phyloP scores from a whole-genome alignment of 805 yeast species.

The Saccharomyces paradoxus region DNA sequence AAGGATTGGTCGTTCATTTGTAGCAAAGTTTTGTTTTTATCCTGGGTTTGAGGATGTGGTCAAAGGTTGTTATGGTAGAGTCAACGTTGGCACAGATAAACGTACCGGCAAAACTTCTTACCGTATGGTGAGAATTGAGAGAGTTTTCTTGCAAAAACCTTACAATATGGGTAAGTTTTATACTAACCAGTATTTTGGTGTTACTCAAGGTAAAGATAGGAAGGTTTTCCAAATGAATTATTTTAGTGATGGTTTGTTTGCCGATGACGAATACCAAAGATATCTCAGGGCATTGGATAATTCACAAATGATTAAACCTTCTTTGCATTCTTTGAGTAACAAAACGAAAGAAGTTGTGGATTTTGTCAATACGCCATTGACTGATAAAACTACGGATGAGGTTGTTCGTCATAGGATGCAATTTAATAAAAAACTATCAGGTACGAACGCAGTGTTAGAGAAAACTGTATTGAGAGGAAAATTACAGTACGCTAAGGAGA shows the following conservation, averaged over 20 bases:
- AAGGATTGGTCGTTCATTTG: slow-evolving; percentile 67
- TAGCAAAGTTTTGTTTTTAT: slow-evolving; percentile 69
- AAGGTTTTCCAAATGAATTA: slow-evolving; percentile 69
- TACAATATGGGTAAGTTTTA: slow-evolving; percentile 43
- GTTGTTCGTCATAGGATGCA: slow-evolving; percentile 68
- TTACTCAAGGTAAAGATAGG: slow-evolving; percentile 74
- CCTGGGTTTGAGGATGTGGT: slow-evolving; percentile 69
- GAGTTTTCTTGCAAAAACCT: slow-evolving; percentile 45
- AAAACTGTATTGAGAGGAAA: slow-evolving; percentile 66
- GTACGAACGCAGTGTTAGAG: slow-evolving; percentile 69
- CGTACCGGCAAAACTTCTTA: slow-evolving; percentile 58
- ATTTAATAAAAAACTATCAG: slow-evolving; percentile 48
- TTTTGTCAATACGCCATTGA: slow-evolving; percentile 58
- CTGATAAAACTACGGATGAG: slow-evolving; percentile 65
- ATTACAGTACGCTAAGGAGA: slow-evolving; percentile 64
- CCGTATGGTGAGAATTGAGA: slow-evolving; percentile 76
- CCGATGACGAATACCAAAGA: slow-evolving; percentile 62
- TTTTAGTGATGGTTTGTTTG: slow-evolving; percentile 70
- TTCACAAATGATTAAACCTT: slow-evolving; percentile 44
- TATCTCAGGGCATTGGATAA: slow-evolving; percentile 56
- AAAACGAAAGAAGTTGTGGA: slow-evolving; percentile 55
- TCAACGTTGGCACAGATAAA: slow-evolving; percentile 68
- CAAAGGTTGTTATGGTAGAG: slow-evolving; percentile 69
- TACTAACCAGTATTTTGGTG: slow-evolving; percentile 54
- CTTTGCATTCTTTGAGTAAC: slow-evolving; percentile 52